phyloP scores from a whole-genome alignment of 2,329 filamentous ascomycete genomes.

The Leptosphaerulina australis region DNA sequence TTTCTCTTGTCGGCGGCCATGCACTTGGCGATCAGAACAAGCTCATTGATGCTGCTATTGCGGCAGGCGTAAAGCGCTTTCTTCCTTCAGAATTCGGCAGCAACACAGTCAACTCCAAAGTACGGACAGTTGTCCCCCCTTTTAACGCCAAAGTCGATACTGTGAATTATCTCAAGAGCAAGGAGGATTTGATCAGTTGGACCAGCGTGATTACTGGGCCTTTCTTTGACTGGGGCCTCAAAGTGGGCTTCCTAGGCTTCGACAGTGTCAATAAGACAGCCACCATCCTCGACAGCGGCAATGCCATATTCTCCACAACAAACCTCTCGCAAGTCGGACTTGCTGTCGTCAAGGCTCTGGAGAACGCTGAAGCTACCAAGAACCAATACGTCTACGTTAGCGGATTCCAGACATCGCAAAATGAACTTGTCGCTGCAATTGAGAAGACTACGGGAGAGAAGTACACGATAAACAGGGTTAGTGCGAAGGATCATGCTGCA shows the following conservation, averaged over 20 bases:
- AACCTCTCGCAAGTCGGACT: conserved; percentile 60
- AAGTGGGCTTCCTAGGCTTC: conserved; percentile 59
- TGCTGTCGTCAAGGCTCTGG: conserved; percentile 59
- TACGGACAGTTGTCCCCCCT: conserved; percentile 54
- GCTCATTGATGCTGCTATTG: conserved; percentile 64
- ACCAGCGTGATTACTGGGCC: conserved; percentile 57
- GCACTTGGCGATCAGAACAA: conserved; percentile 55
- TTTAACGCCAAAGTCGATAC: conserved; percentile 58
- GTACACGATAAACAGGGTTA: conserved; percentile 56
- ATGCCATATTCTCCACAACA: conserved; percentile 58
- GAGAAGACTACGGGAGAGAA: conserved; percentile 61
- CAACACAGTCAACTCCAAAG: conserved; percentile 48
- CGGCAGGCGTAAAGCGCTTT: conserved; percentile 65
- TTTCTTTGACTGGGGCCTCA: conserved; percentile 57
- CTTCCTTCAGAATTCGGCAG: conserved; percentile 66
- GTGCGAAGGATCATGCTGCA: conserved; percentile 39
- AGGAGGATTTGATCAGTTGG: conserved; percentile 61
- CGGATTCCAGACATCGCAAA: conserved; percentile 64
- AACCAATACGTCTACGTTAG: conserved; percentile 66
- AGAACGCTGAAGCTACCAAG: conserved; percentile 57
- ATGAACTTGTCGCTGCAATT: conserved; percentile 60
- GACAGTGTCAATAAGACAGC: conserved; percentile 57
- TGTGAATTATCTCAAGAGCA: conserved; percentile 60
- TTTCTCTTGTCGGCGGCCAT: conserved; percentile 55
- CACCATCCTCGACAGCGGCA: conserved; percentile 63